Evolutionary conservation across 495 filamentous ascomycete species (phyloP).

Genomic region (Articulospora tetracladia): DNA sequence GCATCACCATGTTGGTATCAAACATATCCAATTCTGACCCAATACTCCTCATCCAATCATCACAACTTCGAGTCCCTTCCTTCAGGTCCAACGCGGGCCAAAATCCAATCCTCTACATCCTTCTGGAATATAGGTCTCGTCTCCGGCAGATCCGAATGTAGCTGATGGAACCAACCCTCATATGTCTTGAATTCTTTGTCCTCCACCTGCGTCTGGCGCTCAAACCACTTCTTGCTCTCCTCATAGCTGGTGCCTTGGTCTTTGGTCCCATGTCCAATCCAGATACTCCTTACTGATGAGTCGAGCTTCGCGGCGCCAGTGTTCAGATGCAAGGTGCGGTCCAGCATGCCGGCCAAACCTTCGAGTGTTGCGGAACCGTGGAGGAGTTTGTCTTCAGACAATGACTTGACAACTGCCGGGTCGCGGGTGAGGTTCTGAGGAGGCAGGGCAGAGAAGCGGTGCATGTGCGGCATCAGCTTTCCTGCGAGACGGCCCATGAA

Average conservation of each 20-base stretch:
- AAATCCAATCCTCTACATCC: slow-evolving; percentile 74
- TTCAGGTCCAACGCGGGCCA: slow-evolving; percentile 37
- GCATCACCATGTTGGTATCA: neutral
- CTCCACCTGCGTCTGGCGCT: slow-evolving; percentile 43
- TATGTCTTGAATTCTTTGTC: slow-evolving; percentile 71
- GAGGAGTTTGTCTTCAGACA: slow-evolving; percentile 59
- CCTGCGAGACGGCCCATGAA: slow-evolving; percentile 59
- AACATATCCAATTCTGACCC: neutral
- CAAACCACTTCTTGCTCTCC: slow-evolving; percentile 57
- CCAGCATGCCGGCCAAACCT: slow-evolving; percentile 69
- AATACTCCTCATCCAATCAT: neutral
- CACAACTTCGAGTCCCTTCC: slow-evolving; percentile 16
- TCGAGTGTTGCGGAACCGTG: slow-evolving; percentile 80
- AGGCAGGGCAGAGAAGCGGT: slow-evolving; percentile 55
- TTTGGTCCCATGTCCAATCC: slow-evolving; percentile 62
- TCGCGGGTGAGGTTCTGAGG: slow-evolving; percentile 59
- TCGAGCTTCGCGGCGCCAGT: slow-evolving; percentile 37
- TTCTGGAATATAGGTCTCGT: slow-evolving; percentile 57
- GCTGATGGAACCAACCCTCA: slow-evolving; percentile 73
- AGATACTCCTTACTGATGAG: slow-evolving; percentile 40
- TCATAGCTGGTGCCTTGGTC: slow-evolving; percentile 64
- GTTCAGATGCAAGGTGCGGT: slow-evolving; percentile 53
- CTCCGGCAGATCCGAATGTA: slow-evolving; percentile 68
- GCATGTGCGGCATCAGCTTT: slow-evolving; percentile 55
- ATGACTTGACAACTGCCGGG: slow-evolving; percentile 47